Evolutionary conservation across 129 eudicot genomes (phyloP), one percentile per base, ranked within the genome.

Genomic region (Helianthus annuus): DNA sequence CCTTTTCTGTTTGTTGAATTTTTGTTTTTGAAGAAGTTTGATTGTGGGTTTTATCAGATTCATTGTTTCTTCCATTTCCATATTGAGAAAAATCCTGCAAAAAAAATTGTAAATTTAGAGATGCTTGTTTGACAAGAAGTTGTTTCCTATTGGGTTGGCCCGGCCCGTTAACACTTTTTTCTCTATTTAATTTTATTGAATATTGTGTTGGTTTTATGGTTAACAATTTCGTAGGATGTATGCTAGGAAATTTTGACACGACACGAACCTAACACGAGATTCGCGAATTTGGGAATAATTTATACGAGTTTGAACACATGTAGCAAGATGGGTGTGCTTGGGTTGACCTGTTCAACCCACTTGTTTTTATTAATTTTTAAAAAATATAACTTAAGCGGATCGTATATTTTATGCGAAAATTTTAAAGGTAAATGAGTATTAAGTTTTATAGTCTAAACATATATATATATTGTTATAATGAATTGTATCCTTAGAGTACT

Each of bases 21-120:
- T 2, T 12, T 68, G 72, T 45, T 74, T 14, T 46, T 17, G 8
- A 24, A 42, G 27, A 67, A 69, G 45, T 69, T 44, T 74, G 73
- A 74, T 80, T 57, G 48, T n/a, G 71, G 40, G 56, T 13, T 64
- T 69, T 69, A 56, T 3, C n/a, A 39, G 70, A 46, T 68, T 69
- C 69, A 7, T 48, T 56, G 59, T 27, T 56, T 66, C 48, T 74
- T 34, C 24, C 79, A 56, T 58, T 71, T 34, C 15, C 69, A 66
- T 80, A 45, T 74, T 72, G 72, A 36, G 69, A 66, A 55, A 15
- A 44, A 22, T 72, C 84, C 94, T 85, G 87, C 71, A 78, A 73
- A 73, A 82, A 11, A 32, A 29, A 10, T 53, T 36, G 38, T 27
- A 48, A 60, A 48, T 52, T 52, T 52, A 10, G 62, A 34, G 39